Base-by-base conservation (phyloP, 768 basidiomycete species). In the Termitomyces sp. region DNA sequence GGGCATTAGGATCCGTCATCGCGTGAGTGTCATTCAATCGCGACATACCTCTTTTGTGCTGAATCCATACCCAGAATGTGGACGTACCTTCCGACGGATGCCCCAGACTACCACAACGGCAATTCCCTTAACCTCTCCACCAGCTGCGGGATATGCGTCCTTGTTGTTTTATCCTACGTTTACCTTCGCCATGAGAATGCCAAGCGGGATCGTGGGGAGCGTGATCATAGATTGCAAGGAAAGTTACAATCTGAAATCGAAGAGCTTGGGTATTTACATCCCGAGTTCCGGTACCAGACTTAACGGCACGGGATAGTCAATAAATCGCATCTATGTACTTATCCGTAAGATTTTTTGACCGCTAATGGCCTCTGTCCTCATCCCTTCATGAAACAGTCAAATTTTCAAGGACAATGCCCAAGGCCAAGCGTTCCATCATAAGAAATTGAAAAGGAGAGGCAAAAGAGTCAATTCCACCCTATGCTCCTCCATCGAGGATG, bases 71-170 rank as follows among this genome's bases (percentile, higher is more conserved):
- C 4, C 54, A 78, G 77, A 42, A 78, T 78, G 1, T 79, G 77
- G 78, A 77, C 78, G 7, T 81, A 81, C 57, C 63, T 79, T 10
- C 76, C 78, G 4, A 62, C 62, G 14, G 79, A 81, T 57, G 73
- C 77, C 1, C 79, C 78, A 4, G 68, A 79, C 55, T 81, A 70
- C 56, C 78, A 74, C 62, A 73, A 75, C 42, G 79, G 78, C n/a
- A 80, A 78, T 63, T 68, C 71, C 1, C 68, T 79, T 35, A 80
- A 80, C 58, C 71, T 81, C 5, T 75, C 71, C 4, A 72, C 77
- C 3, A 71, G 67, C 35, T 64, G 66, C 25, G 62, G 67, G 0
- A 66, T 71, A 25, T 73, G 67, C 29, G 43, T 76, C 0, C 63
- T 77, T 0, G 67, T 69, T 7, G 52, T 72, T 25, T 8, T 72